Evolutionary conservation across 2,329 filamentous ascomycete genomes (phyloP), one percentile per base, ranked within the genome.

Genomic region (Fusarium siculi): DNA sequence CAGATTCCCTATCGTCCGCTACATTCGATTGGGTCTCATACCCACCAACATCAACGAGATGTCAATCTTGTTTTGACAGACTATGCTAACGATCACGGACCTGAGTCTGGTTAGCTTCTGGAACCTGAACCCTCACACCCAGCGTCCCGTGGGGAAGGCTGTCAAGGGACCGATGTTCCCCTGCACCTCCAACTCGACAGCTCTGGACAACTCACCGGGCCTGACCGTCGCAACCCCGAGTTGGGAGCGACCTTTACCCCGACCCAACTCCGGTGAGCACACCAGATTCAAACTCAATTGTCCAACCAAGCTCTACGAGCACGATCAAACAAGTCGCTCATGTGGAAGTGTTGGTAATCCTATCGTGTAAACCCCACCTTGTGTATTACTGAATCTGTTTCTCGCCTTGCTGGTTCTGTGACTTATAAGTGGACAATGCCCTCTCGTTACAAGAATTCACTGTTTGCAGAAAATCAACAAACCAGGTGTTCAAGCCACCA

Each of bases 211-310:
- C 39, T 72, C 50, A 72, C 57, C 39, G 46, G 68, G 50, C 65
- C 57, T 58, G 52, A 54, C 55, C 42, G 62, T 55, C 47, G 30
- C 70, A 74, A 73, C 61, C 57, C 71, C 66, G 70, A 71, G 42
- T 30, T 57, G 46, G 49, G 32, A 46, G 57, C 71, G 66, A 59
- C 52, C 32, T 61, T 67, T 54, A 64, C 55, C 46, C 71, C 71
- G 71, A 72, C 47, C 44, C 67, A 72, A 68, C 67, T 72, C 71
- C 67, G 71, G 54, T 36, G 59, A 57, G 59, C 52, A 49, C 58
- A 59, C 59, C 67, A 61, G 52, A 57, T 50, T 52, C 28, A 74
- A 72, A 64, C 60, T 56, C 25, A 71, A 72, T 63, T 68, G 30
- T 60, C 70, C 54, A 56, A 53, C 46, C 46, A 74, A 62, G 36